Conservation (phyloP, 805 yeast genomes). For the Saturnispora kantuleensis region DNA sequence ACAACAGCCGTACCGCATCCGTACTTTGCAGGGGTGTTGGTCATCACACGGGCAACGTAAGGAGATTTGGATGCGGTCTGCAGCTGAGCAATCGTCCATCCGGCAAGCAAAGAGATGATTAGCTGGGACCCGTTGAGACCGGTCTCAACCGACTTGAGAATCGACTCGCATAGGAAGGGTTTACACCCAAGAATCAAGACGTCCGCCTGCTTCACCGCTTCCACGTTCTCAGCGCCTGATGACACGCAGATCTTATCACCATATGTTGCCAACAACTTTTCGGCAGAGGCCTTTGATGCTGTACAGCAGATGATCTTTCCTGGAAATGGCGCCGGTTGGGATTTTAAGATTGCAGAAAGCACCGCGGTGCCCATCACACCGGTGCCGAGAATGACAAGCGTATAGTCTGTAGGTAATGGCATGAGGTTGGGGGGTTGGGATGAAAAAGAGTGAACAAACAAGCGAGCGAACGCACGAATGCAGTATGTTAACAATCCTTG, state of each 20-base stretch:
- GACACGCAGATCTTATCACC: conserved; percentile 45
- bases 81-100: conserved; percentile 75
- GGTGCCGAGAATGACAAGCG: conserved; percentile 71
- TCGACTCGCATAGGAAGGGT: conserved; percentile 63
- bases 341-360: conserved; percentile 60
- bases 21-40: conserved; percentile 91
- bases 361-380: conserved; percentile 97
- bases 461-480: too few species aligned
- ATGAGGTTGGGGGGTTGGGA: too few species aligned
- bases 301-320: conserved; percentile 71
- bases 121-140: conserved; percentile 30
- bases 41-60: conserved; percentile 84
- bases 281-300: conserved; percentile 41
- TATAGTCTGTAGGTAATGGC: conserved; percentile 12
- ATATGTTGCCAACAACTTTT: conserved; percentile 38
- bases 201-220: conserved; percentile 55
- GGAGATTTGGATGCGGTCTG: conserved; percentile 33
- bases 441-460: too few species aligned
- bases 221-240: conserved; percentile 38
- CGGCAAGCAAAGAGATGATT: conserved; percentile 81
- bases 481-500: too few species aligned
- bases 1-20: conserved; percentile 93
- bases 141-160: conserved; percentile 41
- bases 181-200: conserved; percentile 79
- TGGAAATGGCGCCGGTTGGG: conserved; percentile 48